Base-by-base conservation (phyloP, 164 flowering plant species). In the Macadamia tetraphylla region DNA sequence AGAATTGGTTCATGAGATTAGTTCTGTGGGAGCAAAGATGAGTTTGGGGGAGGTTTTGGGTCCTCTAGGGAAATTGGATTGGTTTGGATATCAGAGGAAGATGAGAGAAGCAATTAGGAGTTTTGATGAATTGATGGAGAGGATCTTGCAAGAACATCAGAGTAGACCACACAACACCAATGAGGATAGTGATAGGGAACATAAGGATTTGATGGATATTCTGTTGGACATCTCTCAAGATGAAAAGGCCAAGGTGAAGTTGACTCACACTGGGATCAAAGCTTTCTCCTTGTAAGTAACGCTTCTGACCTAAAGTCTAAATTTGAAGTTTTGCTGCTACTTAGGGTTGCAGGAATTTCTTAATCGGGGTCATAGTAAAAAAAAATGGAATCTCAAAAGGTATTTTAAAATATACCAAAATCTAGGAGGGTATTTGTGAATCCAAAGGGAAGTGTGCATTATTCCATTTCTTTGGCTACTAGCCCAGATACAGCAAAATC, bases 41-140 rank as follows among this genome's bases (percentile, higher is more conserved):
- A 78, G 70, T 60, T 52, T 81, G 12, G 72, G 74, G 3, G 83
- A 81, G 46, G 63, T 62, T 1, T 61, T 68, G 62, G 71, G 71
- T 61, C 18, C 31, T 18, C 32, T 68, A 15, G 42, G 44, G 59
- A 61, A 53, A 10, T 68, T 68, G 29, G 71, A 68, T 61, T 18
- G 75, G 53, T 74, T 71, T 58, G 78, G 83, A 0, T 67, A 67
- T 63, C 73, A 76, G 60, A 80, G 68, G 53, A 70, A 67, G 52
- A 71, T 81, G 8, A 64, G 62, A 66, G 60, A 70, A 0, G 71
- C 65, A 9, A 30, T 65, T 0, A 55, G 29, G 10, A n/a, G 68
- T 63, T 84, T 67, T 62, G 81, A 79, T 60, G 18, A 6, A 0
- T 23, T 84, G 73, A 67, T 77, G 72, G 87, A 81, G 63, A 74